Conservation (phyloP, 2,329 filamentous ascomycete species). For the Aspergillus sclerotialis region DNA sequence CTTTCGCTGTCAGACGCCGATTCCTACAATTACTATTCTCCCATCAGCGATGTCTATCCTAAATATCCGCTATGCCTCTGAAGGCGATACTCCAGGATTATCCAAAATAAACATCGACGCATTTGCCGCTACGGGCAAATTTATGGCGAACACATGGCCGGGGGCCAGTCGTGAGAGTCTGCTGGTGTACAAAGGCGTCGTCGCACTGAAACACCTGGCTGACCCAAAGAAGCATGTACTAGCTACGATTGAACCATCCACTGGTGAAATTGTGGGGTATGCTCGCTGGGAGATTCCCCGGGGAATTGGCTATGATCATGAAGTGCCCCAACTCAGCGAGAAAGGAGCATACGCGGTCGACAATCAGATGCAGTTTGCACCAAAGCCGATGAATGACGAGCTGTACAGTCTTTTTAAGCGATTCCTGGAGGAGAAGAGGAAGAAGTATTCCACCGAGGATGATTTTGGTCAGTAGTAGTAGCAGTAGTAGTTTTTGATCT, state of each 20-base stretch:
- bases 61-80: slow-evolving; percentile 32
- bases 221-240: slow-evolving; percentile 35
- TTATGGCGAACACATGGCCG: slow-evolving; percentile 34
- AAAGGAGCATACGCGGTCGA: slow-evolving; percentile 24
- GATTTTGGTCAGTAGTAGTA: slow-evolving; percentile 16
- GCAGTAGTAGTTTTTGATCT: background rate
- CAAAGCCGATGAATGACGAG: slow-evolving; percentile 40
- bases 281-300: slow-evolving; percentile 42
- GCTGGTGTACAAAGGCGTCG: slow-evolving; percentile 29
- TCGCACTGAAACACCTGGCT: slow-evolving; percentile 33
- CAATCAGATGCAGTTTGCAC: slow-evolving; percentile 34
- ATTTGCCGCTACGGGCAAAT: slow-evolving; percentile 24
- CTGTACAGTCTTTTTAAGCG: slow-evolving; percentile 14
- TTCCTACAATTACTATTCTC: too few relatives aligned
- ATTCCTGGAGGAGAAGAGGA: slow-evolving; percentile 11
- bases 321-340: slow-evolving; percentile 30
- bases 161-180: slow-evolving; percentile 19
- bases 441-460: slow-evolving; percentile 11
- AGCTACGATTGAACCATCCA: slow-evolving; percentile 31
- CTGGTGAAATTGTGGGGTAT: slow-evolving; percentile 36
- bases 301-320: slow-evolving; percentile 16
- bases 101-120: slow-evolving; percentile 41
- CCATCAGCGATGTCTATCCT: too few relatives aligned
- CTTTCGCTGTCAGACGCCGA: too few relatives aligned
- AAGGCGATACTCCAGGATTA: slow-evolving; percentile 36